Conservation (phyloP, 2,329 filamentous ascomycete species). For the Claviceps fusiformis region DNA sequence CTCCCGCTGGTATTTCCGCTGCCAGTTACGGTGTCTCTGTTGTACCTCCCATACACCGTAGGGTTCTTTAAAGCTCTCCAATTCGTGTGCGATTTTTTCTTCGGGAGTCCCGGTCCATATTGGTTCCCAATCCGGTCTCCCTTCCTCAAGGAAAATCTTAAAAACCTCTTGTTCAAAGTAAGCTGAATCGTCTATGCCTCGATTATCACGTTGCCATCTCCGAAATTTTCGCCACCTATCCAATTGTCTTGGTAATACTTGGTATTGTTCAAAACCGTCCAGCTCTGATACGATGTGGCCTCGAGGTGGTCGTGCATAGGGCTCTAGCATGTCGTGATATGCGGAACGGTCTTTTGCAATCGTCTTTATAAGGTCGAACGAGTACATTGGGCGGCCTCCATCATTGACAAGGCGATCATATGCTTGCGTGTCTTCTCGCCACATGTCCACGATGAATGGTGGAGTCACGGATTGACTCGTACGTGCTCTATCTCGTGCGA, state of each 20-base stretch:
- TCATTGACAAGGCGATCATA: conserved; percentile 18
- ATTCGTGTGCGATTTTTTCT: too few relatives aligned
- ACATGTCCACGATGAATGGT: too few relatives aligned
- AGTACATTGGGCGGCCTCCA: conserved; percentile 18
- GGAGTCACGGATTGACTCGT: conserved; percentile 4
- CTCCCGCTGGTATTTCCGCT: conserved; percentile 6
- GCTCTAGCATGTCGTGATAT: conserved; percentile 15
- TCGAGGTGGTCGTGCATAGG: conserved; percentile 4
- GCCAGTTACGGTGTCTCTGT: conserved; percentile 4
- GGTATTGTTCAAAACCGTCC: background rate
- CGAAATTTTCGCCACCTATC: conserved; percentile 18
- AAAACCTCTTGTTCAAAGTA: conserved; percentile 10
- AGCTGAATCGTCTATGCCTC: conserved; percentile 5
- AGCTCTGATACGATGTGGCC: too few relatives aligned
- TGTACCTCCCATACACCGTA: conserved; percentile 1
- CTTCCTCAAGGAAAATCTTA: conserved; percentile 3
- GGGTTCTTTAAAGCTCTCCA: too few relatives aligned
- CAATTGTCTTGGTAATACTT: conserved; percentile 15
- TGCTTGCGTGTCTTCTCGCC: conserved; percentile 2
- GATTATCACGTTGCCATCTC: conserved; percentile 16
- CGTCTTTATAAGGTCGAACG: conserved; percentile 13
- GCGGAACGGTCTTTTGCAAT: conserved; percentile 11
- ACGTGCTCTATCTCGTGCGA: background rate
- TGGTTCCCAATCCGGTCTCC: background rate
- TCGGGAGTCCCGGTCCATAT: too few relatives aligned